Conservation (phyloP, 148 eudicot species). For the Linanthus parryae region DNA sequence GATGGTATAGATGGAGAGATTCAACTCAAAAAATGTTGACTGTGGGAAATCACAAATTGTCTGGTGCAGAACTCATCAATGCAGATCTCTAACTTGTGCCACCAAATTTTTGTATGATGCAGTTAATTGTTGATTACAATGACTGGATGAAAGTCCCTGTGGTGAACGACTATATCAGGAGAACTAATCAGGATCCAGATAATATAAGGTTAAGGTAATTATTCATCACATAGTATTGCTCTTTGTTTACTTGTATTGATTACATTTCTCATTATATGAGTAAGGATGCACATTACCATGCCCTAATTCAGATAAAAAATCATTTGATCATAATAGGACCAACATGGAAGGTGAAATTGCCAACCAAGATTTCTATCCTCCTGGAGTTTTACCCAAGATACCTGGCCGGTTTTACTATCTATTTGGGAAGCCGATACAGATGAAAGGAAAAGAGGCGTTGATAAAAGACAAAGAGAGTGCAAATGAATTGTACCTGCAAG, state of each 20-base stretch:
- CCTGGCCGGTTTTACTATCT: slow-evolving; percentile 82
- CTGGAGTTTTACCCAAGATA: slow-evolving; percentile 63
- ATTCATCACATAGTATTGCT: too few relatives aligned
- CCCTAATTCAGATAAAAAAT: too few relatives aligned
- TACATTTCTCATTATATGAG: too few relatives aligned
- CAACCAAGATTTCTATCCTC: slow-evolving; percentile 51
- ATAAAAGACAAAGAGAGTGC: slow-evolving; percentile 50
- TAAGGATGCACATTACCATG: too few relatives aligned
- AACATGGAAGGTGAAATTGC: slow-evolving; percentile 58
- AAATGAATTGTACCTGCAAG: slow-evolving; percentile 43
- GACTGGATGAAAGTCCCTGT: slow-evolving; percentile 68
- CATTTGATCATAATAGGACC: slow-evolving; percentile 50
- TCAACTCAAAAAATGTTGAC: too few relatives aligned
- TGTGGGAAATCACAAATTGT: too few relatives aligned
- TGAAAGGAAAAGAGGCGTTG: slow-evolving; percentile 46
- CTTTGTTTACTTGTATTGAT: too few relatives aligned
- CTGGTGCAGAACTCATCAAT: too few relatives aligned
- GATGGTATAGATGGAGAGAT: too few relatives aligned
- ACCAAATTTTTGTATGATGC: slow-evolving; percentile 19
- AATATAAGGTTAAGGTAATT: slow-evolving; percentile 45
- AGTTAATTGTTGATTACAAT: slow-evolving; percentile 78
- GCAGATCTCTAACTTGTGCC: too few relatives aligned
- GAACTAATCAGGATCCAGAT: slow-evolving; percentile 23
- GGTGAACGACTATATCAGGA: slow-evolving; percentile 33
- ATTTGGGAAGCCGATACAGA: slow-evolving; percentile 70